Base-by-base conservation (phyloP, 306 rosid genomes). In the Inga laurina region DNA sequence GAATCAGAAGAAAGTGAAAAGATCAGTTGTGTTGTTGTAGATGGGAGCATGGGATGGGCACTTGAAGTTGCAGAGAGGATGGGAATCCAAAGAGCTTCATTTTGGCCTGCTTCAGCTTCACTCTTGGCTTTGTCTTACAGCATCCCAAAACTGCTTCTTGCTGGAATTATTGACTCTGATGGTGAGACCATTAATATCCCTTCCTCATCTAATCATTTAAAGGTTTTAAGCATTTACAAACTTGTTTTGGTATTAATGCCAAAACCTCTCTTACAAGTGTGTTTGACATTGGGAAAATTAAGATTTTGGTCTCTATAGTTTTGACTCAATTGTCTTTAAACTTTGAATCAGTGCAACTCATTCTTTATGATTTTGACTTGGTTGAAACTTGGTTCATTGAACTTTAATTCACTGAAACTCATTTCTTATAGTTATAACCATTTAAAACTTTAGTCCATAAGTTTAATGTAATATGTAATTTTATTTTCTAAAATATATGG, bases 61-160 rank as follows among this genome's bases (percentile, higher is more conserved):
- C 79, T 88, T 59, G 89, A 86, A 79, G 86, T 90, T 30, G 91
- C 93, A 19, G 87, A 75, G 24, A 92, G 88, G 30, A 72, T 87
- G 90, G 82, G 84, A n/a, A 88, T 86, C 34, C 35, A 5, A 7
- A 14, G 69, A 68, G 90, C 51, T 22, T 89, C 88, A 51, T 88
- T 92, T 81, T 86, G 88, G 86, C 82, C 92, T 27, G 89, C 91
- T 12, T 27, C 92, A 35, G 85, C 85, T 74, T 85, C 92, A 27
- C 62, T 56, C 62, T 44, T 90, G 86, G 77, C 76, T 46, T 61
- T 85, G 89, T 1, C 0, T 1, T 62, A 87, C 7, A 48, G 45
- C 16, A 74, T 85, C 67, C 88, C 84, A 72, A 82, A 77, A 77
- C 79, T 92, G 35, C 78, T 88, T 27, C 57, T 83, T 7, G 82